Percentiles rank a stretch among this genome's conserved stretches.
Conservation (phyloP, 768 basidiomycete species). For the Mycena kentingensis region DNA sequence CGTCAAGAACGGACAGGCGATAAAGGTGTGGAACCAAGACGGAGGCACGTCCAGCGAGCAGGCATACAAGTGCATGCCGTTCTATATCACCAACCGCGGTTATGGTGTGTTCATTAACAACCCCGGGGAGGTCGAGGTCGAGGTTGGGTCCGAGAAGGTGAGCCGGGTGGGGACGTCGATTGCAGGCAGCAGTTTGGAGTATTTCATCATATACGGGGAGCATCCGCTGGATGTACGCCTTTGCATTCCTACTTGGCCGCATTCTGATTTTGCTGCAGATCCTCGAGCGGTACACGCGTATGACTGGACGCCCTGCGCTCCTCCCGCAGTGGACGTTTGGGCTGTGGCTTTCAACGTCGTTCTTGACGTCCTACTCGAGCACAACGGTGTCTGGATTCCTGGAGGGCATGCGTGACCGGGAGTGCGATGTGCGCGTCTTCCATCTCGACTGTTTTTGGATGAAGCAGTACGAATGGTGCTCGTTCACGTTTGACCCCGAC, state of each 20-base stretch:
- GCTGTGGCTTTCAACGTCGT: conserved; percentile 77
- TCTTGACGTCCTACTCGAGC: conserved; percentile 69
- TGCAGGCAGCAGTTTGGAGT: conserved; percentile 64
- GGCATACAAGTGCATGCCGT: conserved; percentile 68
- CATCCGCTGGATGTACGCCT: conserved; percentile 61
- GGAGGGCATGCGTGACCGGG: conserved; percentile 66
- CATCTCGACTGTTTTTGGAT: conserved; percentile 81
- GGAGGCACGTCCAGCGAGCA: conserved; percentile 73
- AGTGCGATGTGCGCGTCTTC: conserved; percentile 68
- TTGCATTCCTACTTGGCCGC: neutral
- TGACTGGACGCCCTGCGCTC: conserved; percentile 67
- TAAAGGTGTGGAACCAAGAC: conserved; percentile 74
- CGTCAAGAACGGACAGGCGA: conserved; percentile 69
- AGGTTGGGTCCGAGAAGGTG: conserved; percentile 69
- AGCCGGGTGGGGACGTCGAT: conserved; percentile 65
- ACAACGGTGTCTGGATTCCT: conserved; percentile 71
- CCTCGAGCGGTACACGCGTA: conserved; percentile 59
- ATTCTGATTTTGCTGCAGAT: conserved; percentile 39
- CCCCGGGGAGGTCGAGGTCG: conserved; percentile 74
- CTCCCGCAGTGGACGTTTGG: conserved; percentile 77
- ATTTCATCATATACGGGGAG: conserved; percentile 70
- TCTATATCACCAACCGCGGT: conserved; percentile 68
- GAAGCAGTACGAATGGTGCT: conserved; percentile 74
- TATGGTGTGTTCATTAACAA: conserved; percentile 81
- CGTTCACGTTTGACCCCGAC: conserved; percentile 76